Evolutionary conservation across 1,139 yeast species (phyloP).

Genomic region (Sugiyamaella grinbergsii): DNA sequence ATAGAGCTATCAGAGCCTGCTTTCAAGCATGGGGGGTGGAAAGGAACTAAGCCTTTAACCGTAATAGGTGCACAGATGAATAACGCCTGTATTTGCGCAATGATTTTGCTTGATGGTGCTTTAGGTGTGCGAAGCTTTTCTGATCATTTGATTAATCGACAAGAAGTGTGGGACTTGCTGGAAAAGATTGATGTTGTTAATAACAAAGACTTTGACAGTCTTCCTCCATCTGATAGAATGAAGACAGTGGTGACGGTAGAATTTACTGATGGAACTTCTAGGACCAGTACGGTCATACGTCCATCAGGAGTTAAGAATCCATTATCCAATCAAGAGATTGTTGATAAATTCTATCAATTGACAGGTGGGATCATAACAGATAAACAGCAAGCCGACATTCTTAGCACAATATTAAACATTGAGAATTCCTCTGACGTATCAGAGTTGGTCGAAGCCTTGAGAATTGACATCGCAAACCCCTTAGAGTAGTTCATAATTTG

Average conservation of each 20-base stretch:
- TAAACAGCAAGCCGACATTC: slow-evolving; percentile 15
- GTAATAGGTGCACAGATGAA: slow-evolving; percentile 27
- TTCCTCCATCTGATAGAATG: slow-evolving; percentile 15
- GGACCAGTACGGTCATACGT: slow-evolving; percentile 8
- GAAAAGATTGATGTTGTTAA: slow-evolving; percentile 21
- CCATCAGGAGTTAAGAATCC: slow-evolving; percentile 24
- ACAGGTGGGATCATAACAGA: slow-evolving; percentile 21
- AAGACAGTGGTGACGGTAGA: slow-evolving; percentile 20
- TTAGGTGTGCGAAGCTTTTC: slow-evolving; percentile 18
- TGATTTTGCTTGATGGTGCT: slow-evolving; percentile 22
- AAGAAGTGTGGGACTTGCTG: slow-evolving; percentile 23
- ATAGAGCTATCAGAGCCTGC: slow-evolving; percentile 23
- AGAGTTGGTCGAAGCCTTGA: slow-evolving; percentile 11
- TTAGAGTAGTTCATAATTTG: slow-evolving; percentile 4
- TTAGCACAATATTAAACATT: slow-evolving; percentile 15
- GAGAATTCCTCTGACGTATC: slow-evolving; percentile 11
- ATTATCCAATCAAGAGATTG: slow-evolving; percentile 16
- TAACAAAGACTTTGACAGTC: slow-evolving; percentile 13
- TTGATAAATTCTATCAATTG: slow-evolving; percentile 17
- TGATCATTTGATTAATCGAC: slow-evolving; percentile 19
- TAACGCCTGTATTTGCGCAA: slow-evolving; percentile 24
- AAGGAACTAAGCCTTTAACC: slow-evolving; percentile 20
- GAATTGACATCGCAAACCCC: slow-evolving; percentile 18
- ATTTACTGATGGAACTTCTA: slow-evolving; percentile 10
- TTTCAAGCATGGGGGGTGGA: slow-evolving; percentile 26